These are phyloP conservation scores for Coprinopsis sp. DNA, from an alignment of 768 basidiomycete species.

Conservation along the genomic window DNA sequence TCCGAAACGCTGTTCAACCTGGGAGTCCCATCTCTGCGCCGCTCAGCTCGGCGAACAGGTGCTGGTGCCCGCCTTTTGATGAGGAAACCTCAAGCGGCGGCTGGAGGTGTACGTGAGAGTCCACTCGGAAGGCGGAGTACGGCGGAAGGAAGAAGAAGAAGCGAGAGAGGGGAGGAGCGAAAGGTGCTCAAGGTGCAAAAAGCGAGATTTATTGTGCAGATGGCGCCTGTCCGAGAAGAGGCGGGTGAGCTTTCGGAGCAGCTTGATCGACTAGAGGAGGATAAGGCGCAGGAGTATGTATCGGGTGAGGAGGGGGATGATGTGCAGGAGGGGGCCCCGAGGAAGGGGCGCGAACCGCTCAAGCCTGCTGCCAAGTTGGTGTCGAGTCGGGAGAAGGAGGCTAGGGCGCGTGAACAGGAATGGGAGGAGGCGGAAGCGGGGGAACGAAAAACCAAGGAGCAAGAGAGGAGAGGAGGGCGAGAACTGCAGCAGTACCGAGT, in stretches of 20 bases:
- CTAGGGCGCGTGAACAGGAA: slow-evolving; percentile 26
- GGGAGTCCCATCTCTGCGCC: slow-evolving; percentile 91
- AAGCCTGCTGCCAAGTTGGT: slow-evolving; percentile 10
- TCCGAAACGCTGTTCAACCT: slow-evolving; percentile 93
- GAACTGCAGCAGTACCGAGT: slow-evolving; percentile 6
- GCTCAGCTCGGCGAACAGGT: slow-evolving; percentile 69
- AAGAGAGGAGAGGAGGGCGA: slow-evolving; percentile 16
- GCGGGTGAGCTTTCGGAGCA: too few relatives aligned
- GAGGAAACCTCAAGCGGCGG: slow-evolving; percentile 54
- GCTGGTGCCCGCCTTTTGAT: slow-evolving; percentile 37
- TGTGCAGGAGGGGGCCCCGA: slow-evolving; percentile 4
- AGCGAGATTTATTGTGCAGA: slow-evolving; percentile 89
- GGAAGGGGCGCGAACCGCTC: slow-evolving; percentile 30
- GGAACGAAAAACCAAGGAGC: slow-evolving; percentile 19
- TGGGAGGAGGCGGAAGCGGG: slow-evolving; percentile 16
- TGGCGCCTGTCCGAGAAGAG: slow-evolving; percentile 63
- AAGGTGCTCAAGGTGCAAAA: slow-evolving; percentile 89
- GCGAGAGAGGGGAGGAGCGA: slow-evolving; percentile 38
- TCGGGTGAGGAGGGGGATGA: slow-evolving; percentile 6
- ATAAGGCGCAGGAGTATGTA: slow-evolving; percentile 24
- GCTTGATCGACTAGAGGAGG: too few relatives aligned
- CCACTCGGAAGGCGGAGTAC: slow-evolving; percentile 45
- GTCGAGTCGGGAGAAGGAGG: too few relatives aligned
- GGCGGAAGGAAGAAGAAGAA: slow-evolving; percentile 31
- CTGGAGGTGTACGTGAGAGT: slow-evolving; percentile 34